Base-by-base conservation (phyloP, 495 filamentous ascomycete species). In the Cudoniella acicularis region DNA sequence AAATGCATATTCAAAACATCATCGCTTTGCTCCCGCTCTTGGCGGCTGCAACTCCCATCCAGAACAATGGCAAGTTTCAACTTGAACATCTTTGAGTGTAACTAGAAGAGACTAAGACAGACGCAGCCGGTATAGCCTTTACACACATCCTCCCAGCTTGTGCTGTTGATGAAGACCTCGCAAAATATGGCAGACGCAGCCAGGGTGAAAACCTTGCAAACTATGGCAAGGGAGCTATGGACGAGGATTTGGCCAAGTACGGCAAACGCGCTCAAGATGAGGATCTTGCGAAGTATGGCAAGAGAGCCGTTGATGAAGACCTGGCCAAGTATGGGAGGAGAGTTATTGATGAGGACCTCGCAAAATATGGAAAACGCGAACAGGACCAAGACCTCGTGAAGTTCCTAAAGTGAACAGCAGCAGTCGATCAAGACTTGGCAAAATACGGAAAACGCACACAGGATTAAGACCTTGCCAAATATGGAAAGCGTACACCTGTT, bases 221-320 rank as follows among this genome's bases (percentile, higher is more conserved):
- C 18, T 50, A 50, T 50, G 48, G 48, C 21, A 50, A 50, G 22
- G 18, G 48, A 24, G 48, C 18, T 13, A 21, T 50, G 18, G 48
- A 50, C n/a, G 21, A 50, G 20, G 48, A 50, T 25, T 50, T 50
- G 48, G 48, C 48, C 10, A 50, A 50, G 21, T 50, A 50, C n/a
- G 48, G 43, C 4, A 46, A 46, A 6, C 8, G 11, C 3, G 48
- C 48, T 13, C 18, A 24, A 2, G 48, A 50, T n/a, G 21, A 50
- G 48, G 48, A 50, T 26, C 48, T 50, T 50, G 48, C 48, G 8
- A 50, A 50, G 21, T 50, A 50, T 50, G 48, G 48, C 21, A 50
- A 50, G 22, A 10, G 48, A 24, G 48, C 18, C 10, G 48, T 50
- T 10, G 48, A 50, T 26, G 10, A 50, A 25, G 48, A 50, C 20